Evolutionary conservation across 352 stramenopile species (phyloP), one percentile per base, ranked within the genome.

Genomic region (Thalassiosira delicatula): DNA sequence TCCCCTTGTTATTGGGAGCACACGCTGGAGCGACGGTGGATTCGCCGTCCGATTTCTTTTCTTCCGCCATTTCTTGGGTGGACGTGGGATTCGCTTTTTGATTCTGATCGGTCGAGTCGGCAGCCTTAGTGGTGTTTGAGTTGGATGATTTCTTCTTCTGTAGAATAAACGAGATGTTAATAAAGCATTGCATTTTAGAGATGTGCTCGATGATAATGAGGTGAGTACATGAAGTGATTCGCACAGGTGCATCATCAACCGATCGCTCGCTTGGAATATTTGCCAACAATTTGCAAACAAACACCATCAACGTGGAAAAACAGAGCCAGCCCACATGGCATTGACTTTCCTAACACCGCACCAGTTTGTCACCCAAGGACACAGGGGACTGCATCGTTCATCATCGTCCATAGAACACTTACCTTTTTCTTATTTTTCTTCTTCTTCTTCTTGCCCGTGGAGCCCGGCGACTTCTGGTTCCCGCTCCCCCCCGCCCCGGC

Each of bases 141-240:
- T 56, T 69, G 60, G 60, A 69, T 53, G 14, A 35, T 32, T 69
- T 69, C 3, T 35, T 19, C 60, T 69, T 69, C 60, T 69, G 60
- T 67, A 12, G 14, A 44, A 30, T 51, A 66, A 14, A 17, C 12
- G 29, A 12, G 49, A 25, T 23, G 59, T 14, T 3, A 32, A 27
- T 12, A 30, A 12, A 3, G 32, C 11, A 54, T 27, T 19, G 23
- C 11, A 25, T 3, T 4, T 54, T n/a, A 27, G 14, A n/a, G 4
- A 54, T 25, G n/a, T 4, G 44, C 12, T 54, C n/a, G 11, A 27
- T n/a, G 14, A 19, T 27, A 54, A 19, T 54, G 17, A 49, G 40
- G n/a, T n/a, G 40, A 17, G 40, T 25, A 19, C 44, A 54, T 54
- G 3, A 54, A 27, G 44, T 4, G 12, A 54, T 27, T 19, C 32